A percentile compares a stretch with the other conserved stretches of the same genome.
phyloP scores from a whole-genome alignment of 2,329 filamentous ascomycete genomes.

The Cladophialophora carrionii region DNA sequence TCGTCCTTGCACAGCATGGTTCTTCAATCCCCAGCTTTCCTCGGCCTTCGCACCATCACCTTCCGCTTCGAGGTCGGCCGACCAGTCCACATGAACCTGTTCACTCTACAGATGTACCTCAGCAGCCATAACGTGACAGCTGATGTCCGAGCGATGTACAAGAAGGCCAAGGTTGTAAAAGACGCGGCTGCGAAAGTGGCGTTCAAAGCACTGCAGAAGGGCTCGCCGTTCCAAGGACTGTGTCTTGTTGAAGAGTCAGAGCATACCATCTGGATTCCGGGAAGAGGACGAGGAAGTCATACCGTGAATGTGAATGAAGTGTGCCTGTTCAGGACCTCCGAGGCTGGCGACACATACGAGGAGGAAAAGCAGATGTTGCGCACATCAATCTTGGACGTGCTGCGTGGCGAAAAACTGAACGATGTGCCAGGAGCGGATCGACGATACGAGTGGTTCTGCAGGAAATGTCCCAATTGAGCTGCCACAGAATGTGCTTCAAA shows the following conservation, averaged over 20 bases:
- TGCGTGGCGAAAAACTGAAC: constrained; percentile 1
- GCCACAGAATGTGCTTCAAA: background rate
- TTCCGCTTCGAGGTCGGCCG: constrained; percentile 28
- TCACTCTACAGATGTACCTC: constrained; percentile 9
- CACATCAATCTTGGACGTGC: constrained; percentile 1
- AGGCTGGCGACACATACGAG: background rate
- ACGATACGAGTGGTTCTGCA: background rate
- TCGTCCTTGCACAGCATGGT: constrained; percentile 15
- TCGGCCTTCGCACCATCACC: constrained; percentile 21
- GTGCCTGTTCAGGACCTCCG: constrained; percentile 11
- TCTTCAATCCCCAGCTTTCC: constrained; percentile 21
- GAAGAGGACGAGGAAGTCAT: background rate
- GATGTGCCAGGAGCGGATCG: constrained; percentile 7
- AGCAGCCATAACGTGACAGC: background rate
- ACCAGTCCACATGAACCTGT: constrained; percentile 12
- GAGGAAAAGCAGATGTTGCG: background rate
- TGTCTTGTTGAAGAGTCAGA: constrained; percentile 6
- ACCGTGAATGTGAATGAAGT: constrained; percentile 10
- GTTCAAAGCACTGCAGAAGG: constrained; percentile 10
- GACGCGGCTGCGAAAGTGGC: constrained; percentile 22
- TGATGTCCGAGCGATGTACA: constrained; percentile 14
- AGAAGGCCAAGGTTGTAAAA: constrained; percentile 20
- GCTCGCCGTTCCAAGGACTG: constrained; percentile 19
- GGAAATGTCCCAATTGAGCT: background rate
- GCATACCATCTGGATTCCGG: background rate